A percentile compares a stretch with the other conserved stretches of the same genome.
phyloP scores from a whole-genome alignment of 805 yeast genomes.

The Yarrowia bubula region DNA sequence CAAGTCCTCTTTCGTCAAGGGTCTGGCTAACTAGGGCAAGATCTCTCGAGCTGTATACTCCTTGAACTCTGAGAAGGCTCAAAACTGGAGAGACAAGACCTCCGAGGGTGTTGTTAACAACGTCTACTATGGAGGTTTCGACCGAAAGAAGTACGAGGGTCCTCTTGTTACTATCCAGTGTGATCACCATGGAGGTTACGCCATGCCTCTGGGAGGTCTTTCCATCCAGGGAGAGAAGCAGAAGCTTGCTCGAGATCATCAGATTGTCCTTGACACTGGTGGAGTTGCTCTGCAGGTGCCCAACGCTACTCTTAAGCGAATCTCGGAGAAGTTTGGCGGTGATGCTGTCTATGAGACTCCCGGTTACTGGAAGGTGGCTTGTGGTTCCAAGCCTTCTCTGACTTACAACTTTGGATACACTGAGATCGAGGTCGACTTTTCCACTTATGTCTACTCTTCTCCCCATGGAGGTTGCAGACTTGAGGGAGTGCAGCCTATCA shows the following conservation, averaged over 20 bases:
- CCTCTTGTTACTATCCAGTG: neutral
- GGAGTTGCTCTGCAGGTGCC: neutral
- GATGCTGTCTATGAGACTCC: neutral
- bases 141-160: conserved; percentile 1
- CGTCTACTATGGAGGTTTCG: conserved; percentile 1
- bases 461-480: neutral
- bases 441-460: neutral
- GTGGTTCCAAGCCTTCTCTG: neutral
- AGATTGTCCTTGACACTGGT: neutral
- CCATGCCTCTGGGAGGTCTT: conserved; percentile 3
- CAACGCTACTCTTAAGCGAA: neutral
- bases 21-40: neutral
- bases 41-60: neutral
- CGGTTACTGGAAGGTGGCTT: neutral
- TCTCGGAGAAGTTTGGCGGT: neutral
- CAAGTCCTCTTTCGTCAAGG: neutral
- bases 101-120: neutral
- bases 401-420: neutral
- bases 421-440: neutral
- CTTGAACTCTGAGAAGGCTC: neutral
- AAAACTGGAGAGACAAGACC: neutral
- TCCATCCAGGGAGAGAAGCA: neutral
- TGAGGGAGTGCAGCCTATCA: neutral
- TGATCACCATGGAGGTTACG: neutral
- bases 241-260: neutral